These are phyloP conservation scores for Rhodotorula taiwanensis DNA, from an alignment of 768 basidiomycete genomes.

Conservation along the genomic window DNA sequence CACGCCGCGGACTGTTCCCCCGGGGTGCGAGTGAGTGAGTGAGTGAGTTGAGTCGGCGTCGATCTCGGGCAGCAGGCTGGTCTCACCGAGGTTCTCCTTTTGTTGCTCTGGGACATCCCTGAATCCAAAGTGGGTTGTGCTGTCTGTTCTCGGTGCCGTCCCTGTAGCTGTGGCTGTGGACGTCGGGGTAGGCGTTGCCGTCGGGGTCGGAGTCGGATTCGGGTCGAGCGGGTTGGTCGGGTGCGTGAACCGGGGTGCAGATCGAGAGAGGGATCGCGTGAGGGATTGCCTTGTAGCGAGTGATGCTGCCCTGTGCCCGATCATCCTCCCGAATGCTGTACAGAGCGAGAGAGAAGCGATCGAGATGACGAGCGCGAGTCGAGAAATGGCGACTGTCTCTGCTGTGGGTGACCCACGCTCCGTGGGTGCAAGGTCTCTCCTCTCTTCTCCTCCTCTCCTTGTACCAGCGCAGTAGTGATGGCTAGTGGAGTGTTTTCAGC, in stretches of 20 bases:
- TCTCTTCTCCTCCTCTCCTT: too few relatives aligned
- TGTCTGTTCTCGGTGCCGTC: background rate
- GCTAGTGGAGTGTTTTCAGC: background rate
- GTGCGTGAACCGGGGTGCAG: background rate
- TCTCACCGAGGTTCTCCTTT: conserved; percentile 66
- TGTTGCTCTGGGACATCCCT: conserved; percentile 72
- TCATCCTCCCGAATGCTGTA: too few relatives aligned
- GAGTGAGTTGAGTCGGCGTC: background rate
- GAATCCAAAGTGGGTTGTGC: conserved; percentile 79
- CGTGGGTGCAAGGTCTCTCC: too few relatives aligned
- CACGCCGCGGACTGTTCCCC: conserved; percentile 64
- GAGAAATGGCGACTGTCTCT: too few relatives aligned
- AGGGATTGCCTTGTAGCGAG: too few relatives aligned
- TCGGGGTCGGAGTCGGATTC: background rate
- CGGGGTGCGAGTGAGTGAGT: background rate
- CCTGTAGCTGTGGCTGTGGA: background rate
- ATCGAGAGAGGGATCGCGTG: background rate
- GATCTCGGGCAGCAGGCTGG: background rate
- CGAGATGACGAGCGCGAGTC: too few relatives aligned
- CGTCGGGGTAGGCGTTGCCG: background rate
- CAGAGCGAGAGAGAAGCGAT: too few relatives aligned
- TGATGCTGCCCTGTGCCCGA: too few relatives aligned
- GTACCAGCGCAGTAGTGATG: background rate
- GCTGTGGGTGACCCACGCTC: too few relatives aligned
- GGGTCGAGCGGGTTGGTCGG: conserved; percentile 22